These are phyloP conservation scores for Melaleuca quinquenervia DNA, from an alignment of 345 rosid species.

Conservation along the genomic window DNA sequence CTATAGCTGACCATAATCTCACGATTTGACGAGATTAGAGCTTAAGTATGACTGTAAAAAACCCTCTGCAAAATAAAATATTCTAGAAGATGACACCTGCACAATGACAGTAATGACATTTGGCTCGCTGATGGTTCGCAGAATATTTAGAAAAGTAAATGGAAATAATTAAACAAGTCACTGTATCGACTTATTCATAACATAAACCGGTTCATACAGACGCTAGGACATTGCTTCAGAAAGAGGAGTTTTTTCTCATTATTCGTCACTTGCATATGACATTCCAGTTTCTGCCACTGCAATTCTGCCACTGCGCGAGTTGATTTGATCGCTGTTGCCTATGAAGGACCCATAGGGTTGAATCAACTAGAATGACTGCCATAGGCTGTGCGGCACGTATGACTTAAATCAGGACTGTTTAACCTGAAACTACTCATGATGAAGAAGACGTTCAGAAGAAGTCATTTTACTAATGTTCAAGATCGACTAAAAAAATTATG, in stretches of 20 bases:
- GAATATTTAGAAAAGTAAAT: not conserved
- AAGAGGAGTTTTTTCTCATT: not conserved
- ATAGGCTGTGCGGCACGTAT: not conserved
- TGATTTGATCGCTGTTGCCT: not conserved
- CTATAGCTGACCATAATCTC: not conserved
- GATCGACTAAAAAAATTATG: not conserved
- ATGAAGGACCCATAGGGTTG: not conserved
- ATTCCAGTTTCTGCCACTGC: not conserved
- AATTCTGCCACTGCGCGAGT: not conserved
- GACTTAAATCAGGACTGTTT: not conserved
- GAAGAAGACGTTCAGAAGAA: not conserved
- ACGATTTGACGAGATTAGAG: not conserved
- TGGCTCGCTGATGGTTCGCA: not conserved
- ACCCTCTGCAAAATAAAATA: not conserved
- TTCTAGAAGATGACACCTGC: not conserved
- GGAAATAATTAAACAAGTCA: not conserved
- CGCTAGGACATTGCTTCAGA: not conserved
- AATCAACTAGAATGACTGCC: not conserved
- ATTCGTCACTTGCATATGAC: not conserved
- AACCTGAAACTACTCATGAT: not conserved
- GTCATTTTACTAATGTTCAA: not conserved
- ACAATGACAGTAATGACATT: not conserved
- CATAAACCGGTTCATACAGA: not conserved
- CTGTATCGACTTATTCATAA: not conserved
- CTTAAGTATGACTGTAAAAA: not conserved